A percentile compares a stretch with the other conserved stretches of the same genome.
phyloP scores from a whole-genome alignment of 73 alveolate species.

The Stentor roeselii region DNA sequence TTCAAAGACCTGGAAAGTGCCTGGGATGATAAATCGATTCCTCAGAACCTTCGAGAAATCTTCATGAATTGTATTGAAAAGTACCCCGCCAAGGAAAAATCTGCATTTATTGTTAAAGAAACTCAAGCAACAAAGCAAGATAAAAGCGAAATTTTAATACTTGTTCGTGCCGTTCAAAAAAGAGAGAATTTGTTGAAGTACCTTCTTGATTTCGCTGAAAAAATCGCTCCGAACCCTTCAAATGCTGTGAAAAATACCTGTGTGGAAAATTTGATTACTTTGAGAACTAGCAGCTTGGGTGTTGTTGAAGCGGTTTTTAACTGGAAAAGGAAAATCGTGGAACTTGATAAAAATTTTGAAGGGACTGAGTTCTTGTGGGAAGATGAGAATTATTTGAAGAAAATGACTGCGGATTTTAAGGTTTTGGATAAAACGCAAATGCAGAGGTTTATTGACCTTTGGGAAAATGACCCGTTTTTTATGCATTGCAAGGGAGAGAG shows the following conservation, averaged over 20 bases:
- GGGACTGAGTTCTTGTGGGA: background rate
- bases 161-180: background rate
- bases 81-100: background rate
- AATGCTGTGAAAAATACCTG: background rate
- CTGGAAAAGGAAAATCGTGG: background rate
- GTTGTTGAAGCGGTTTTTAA: background rate
- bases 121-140: background rate
- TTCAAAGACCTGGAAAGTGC: background rate
- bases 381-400: constrained; percentile 20
- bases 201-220: background rate
- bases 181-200: background rate
- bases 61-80: background rate
- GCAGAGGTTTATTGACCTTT: background rate
- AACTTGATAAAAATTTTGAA: background rate
- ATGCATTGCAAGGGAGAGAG: background rate
- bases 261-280: background rate
- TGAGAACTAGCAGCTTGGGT: background rate
- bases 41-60: background rate
- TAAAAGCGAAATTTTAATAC: background rate
- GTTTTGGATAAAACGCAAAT: background rate
- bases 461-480: constrained; percentile 18
- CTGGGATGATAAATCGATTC: background rate
- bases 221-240: background rate
- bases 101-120: background rate
- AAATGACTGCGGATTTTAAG: background rate